These are phyloP conservation scores for Zygosaccharomyces sapae DNA, from an alignment of 1,139 yeast genomes.

Conservation along the genomic window DNA sequence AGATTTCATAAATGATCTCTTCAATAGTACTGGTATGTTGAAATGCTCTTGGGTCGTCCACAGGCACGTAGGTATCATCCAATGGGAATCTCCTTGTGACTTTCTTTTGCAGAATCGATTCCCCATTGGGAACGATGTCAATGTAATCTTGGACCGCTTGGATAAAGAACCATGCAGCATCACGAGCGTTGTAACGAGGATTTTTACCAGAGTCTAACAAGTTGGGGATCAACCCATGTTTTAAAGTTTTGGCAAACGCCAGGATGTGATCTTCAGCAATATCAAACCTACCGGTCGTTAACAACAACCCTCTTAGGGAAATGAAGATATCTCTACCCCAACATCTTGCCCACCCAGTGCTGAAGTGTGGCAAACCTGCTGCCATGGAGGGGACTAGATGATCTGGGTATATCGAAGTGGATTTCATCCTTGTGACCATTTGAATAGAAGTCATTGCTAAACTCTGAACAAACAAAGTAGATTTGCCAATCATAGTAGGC, in stretches of 20 bases:
- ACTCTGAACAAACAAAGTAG: constrained; percentile 73
- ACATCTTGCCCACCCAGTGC: constrained; percentile 87
- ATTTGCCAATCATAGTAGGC: constrained; percentile 49
- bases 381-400: constrained; percentile 72
- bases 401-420: constrained; percentile 70
- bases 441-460: constrained; percentile 81
- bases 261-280: constrained; percentile 80
- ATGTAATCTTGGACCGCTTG: constrained; percentile 85
- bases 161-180: constrained; percentile 93
- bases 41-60: constrained; percentile 72
- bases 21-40: constrained; percentile 62
- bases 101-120: constrained; percentile 58
- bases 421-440: constrained; percentile 72
- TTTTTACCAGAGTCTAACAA: constrained; percentile 86
- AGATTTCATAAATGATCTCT: constrained; percentile 77
- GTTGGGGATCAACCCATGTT: constrained; percentile 94
- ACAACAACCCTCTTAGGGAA: constrained; percentile 72
- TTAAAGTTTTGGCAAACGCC: constrained; percentile 84
- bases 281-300: constrained; percentile 71
- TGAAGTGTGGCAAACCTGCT: constrained; percentile 94
- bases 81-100: constrained; percentile 84
- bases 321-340: constrained; percentile 98
- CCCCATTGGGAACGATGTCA: constrained; percentile 63
- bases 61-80: constrained; percentile 73
- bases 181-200: constrained; percentile 94